Percentiles rank a stretch among this genome's conserved stretches.
These are phyloP conservation scores for Malassezia globosa DNA, from an alignment of 1,284 basidiomycete genomes.

Conservation along the genomic window DNA sequence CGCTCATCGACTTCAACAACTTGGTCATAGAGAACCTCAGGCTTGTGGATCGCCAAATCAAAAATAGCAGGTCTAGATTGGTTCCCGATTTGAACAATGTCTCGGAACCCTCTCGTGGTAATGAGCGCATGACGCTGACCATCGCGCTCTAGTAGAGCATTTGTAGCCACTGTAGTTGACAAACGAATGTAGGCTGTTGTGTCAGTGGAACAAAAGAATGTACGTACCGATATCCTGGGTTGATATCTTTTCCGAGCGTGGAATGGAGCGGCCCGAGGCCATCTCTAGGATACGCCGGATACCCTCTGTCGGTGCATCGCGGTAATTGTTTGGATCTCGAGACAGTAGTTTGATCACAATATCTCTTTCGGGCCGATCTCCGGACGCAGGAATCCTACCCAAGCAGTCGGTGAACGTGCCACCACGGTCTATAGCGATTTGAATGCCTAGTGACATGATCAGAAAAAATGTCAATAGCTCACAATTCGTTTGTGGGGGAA, in stretches of 20 bases:
- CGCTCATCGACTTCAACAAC: slow-evolving; percentile 87
- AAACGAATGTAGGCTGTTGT: slow-evolving; percentile 84
- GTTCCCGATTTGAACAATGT: slow-evolving; percentile 80
- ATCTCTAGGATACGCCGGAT: slow-evolving; percentile 78
- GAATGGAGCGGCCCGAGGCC: slow-evolving; percentile 59
- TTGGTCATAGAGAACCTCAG: slow-evolving; percentile 63
- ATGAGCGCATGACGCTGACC: slow-evolving; percentile 80
- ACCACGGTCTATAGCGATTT: slow-evolving; percentile 41
- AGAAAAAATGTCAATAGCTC: too few species aligned
- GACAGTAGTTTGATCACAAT: slow-evolving; percentile 49
- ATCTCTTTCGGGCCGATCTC: slow-evolving; percentile 24
- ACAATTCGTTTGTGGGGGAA: too few species aligned
- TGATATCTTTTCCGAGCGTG: slow-evolving; percentile 58
- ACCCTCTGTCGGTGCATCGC: slow-evolving; percentile 86
- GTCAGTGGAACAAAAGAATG: slow-evolving; percentile 3
- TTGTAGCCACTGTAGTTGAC: slow-evolving; percentile 91
- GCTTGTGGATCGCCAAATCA: slow-evolving; percentile 52
- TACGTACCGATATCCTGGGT: slow-evolving; percentile 68
- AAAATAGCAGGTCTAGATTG: slow-evolving; percentile 71
- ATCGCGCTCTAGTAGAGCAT: slow-evolving; percentile 85
- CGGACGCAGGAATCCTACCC: slow-evolving; percentile 22
- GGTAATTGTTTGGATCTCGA: slow-evolving; percentile 61
- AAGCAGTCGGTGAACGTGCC: slow-evolving; percentile 46
- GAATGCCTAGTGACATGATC: slow-evolving; percentile 25
- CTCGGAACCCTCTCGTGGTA: slow-evolving; percentile 80